A percentile compares a stretch with the other conserved stretches of the same genome.
phyloP scores from a whole-genome alignment of 2,329 filamentous ascomycete genomes.

The Samsoniella hepiali region DNA sequence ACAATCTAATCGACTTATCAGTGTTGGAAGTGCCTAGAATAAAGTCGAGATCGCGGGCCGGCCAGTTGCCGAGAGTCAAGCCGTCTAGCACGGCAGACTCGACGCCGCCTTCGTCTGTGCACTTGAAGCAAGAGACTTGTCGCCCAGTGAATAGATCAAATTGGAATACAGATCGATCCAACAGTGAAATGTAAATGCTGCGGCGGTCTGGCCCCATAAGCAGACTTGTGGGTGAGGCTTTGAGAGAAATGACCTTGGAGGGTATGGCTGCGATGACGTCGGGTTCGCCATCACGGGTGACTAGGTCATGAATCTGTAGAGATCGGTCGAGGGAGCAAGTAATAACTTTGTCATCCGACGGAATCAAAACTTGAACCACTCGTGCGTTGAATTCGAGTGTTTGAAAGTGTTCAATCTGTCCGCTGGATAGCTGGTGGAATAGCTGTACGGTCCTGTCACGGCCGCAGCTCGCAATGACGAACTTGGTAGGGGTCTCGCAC shows the following conservation, averaged over 20 bases:
- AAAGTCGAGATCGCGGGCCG: slow-evolving; percentile 56
- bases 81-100: slow-evolving; percentile 84
- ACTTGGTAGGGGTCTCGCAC: slow-evolving; percentile 57
- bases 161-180: slow-evolving; percentile 59
- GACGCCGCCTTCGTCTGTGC: slow-evolving; percentile 71
- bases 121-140: slow-evolving; percentile 72
- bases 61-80: slow-evolving; percentile 61
- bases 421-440: slow-evolving; percentile 60
- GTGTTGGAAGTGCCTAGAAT: slow-evolving; percentile 88
- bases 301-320: slow-evolving; percentile 75
- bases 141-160: slow-evolving; percentile 67
- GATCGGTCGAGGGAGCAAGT: slow-evolving; percentile 89
- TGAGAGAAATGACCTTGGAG: slow-evolving; percentile 73
- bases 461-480: slow-evolving; percentile 76
- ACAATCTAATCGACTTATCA: slow-evolving; percentile 91
- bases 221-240: slow-evolving; percentile 85
- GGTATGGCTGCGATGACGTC: slow-evolving; percentile 74
- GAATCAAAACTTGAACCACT: slow-evolving; percentile 71
- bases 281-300: slow-evolving; percentile 63
- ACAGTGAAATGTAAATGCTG: slow-evolving; percentile 55
- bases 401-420: slow-evolving; percentile 74
- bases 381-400: slow-evolving; percentile 91
- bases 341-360: slow-evolving; percentile 71
- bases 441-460: slow-evolving; percentile 91
- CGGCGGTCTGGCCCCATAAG: slow-evolving; percentile 61